Evolutionary conservation across 108 stramenopile species (phyloP).

Genomic region (Stephanodiscus minutulus): DNA sequence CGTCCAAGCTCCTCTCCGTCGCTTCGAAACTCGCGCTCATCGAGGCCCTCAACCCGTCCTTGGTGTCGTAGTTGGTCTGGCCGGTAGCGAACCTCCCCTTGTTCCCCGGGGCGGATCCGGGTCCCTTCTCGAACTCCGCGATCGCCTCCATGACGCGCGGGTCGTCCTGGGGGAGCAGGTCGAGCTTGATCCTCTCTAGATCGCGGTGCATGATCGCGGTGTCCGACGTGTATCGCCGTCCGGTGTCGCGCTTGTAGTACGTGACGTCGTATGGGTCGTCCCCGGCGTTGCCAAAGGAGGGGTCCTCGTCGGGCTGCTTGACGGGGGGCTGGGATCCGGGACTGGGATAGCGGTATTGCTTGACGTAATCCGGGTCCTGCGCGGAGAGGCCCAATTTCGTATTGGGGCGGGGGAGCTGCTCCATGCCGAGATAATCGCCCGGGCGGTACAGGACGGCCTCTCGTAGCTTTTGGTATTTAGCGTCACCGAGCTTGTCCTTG

Average conservation of each 20-base stretch:
- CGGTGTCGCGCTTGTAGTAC: conserved; percentile 86
- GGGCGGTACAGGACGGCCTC: conserved; percentile 67
- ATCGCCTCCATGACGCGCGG: conserved; percentile 65
- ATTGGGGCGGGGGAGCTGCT: conserved; percentile 62
- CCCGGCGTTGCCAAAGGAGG: conserved; percentile 50
- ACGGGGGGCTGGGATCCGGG: conserved; percentile 83
- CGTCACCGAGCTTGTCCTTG: conserved; percentile 62
- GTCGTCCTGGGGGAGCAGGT: conserved; percentile 68
- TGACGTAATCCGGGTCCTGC: conserved; percentile 50
- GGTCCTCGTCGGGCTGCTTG: conserved; percentile 43
- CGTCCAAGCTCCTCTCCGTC: conserved; percentile 66
- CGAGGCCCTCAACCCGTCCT: conserved; percentile 80
- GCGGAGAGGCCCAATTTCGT: conserved; percentile 57
- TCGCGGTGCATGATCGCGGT: conserved; percentile 56
- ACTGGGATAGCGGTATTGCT: conserved; percentile 73
- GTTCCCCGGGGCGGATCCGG: conserved; percentile 73
- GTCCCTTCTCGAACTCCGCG: conserved; percentile 66
- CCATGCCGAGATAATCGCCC: conserved; percentile 61
- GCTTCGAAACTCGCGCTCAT: conserved; percentile 79
- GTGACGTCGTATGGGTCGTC: conserved; percentile 83
- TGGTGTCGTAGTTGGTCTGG: conserved; percentile 75
- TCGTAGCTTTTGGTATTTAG: conserved; percentile 53
- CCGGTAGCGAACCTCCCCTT: conserved; percentile 86
- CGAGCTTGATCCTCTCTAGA: conserved; percentile 69
- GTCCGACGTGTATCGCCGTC: conserved; percentile 68